phyloP scores from a whole-genome alignment of 306 rosid species.

The Castanea mollissima region DNA sequence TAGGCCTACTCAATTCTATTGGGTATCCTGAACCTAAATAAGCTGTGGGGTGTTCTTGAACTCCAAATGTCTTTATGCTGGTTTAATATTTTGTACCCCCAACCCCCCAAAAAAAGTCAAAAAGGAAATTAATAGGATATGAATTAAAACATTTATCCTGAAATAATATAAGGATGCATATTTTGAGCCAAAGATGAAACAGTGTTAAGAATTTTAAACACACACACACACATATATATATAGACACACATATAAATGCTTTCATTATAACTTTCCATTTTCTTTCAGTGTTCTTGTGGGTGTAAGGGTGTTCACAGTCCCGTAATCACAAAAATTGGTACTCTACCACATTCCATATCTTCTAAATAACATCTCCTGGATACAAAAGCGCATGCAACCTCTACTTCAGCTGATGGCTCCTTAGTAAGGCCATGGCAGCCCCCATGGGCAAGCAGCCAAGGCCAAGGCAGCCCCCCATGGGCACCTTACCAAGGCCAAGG shows the following conservation, averaged over 20 bases:
- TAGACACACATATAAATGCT: no score
- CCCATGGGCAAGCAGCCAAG: no score
- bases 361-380: background rate
- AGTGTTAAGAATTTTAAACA: no score
- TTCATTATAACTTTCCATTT: background rate
- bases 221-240: no score
- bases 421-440: background rate
- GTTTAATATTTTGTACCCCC: background rate
- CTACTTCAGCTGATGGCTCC: background rate
- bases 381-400: background rate
- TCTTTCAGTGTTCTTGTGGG: background rate
- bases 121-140: no score
- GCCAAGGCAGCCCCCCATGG: no score
- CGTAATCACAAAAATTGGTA: background rate
- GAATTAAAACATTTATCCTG: no score
- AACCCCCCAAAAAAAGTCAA: no score
- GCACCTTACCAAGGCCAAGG: no score
- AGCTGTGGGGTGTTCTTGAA: background rate
- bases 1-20: background rate
- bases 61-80: background rate
- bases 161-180: no score
- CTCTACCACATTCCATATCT: background rate
- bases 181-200: no score
- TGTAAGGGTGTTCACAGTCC: background rate
- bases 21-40: background rate